phyloP scores from a whole-genome alignment of 2,329 filamentous ascomycete genomes.

The Claviceps humidiphila region DNA sequence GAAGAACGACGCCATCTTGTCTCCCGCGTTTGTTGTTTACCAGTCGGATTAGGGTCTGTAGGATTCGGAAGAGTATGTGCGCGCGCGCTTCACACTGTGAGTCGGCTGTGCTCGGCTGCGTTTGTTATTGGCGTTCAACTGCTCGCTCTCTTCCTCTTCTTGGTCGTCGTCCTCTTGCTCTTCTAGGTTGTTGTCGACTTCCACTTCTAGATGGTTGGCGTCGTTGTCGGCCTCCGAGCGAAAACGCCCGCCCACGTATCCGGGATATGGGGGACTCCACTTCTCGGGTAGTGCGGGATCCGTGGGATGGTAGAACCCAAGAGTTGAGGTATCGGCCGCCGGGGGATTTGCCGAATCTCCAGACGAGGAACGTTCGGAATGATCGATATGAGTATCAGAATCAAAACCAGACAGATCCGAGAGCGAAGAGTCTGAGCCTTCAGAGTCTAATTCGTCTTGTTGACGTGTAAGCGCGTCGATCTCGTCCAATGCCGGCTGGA shows the following conservation, averaged over 20 bases:
- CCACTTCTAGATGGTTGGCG: not conserved
- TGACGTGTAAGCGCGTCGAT: not conserved
- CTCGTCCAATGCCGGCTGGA: conserved; percentile 2
- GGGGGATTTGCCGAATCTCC: not conserved
- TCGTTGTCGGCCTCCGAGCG: not conserved
- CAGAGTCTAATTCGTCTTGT: not conserved
- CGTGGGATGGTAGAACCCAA: not conserved
- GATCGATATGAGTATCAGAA: too few species aligned
- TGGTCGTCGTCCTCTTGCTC: not conserved
- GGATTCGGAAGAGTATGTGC: not conserved
- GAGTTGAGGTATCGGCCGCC: not conserved
- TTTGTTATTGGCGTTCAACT: not conserved
- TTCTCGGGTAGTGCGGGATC: not conserved
- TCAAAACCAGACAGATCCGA: not conserved
- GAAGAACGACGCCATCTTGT: conserved; percentile 15
- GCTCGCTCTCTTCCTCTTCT: too few species aligned
- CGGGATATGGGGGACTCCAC: not conserved
- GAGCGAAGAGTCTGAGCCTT: not conserved
- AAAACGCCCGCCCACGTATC: not conserved
- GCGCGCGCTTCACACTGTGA: not conserved
- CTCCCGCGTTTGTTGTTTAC: not conserved
- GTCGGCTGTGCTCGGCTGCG: not conserved
- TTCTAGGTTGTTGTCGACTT: not conserved
- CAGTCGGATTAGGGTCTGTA: not conserved
- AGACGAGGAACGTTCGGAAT: too few species aligned